phyloP scores from a whole-genome alignment of 164 flowering plant species.

The Buxus sempervirens region DNA sequence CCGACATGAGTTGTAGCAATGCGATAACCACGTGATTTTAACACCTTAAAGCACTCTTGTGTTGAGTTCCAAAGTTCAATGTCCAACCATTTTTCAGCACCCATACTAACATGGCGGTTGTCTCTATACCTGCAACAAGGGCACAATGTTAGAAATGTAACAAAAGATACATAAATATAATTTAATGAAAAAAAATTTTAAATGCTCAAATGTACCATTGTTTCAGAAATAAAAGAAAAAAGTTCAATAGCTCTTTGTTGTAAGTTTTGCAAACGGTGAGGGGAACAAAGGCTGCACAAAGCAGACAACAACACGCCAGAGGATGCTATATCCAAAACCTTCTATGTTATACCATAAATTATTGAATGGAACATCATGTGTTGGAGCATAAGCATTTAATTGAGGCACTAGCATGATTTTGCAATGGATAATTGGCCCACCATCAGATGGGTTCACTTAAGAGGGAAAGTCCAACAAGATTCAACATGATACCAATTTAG shows the following conservation, averaged over 20 bases:
- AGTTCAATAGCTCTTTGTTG: not conserved
- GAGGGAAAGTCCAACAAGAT: too few relatives aligned
- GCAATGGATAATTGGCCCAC: too few relatives aligned
- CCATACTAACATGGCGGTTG: slow-evolving; percentile 95
- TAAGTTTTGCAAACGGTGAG: not conserved
- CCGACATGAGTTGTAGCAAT: slow-evolving; percentile 90
- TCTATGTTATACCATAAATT: too few relatives aligned
- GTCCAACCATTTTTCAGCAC: slow-evolving; percentile 98
- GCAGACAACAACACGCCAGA: not conserved
- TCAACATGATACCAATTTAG: too few relatives aligned
- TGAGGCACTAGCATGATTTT: too few relatives aligned
- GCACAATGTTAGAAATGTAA: not conserved
- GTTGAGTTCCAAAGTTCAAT: slow-evolving; percentile 84
- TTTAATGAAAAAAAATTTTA: too few relatives aligned
- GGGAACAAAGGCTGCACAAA: not conserved
- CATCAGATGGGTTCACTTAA: too few relatives aligned
- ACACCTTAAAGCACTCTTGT: slow-evolving; percentile 61
- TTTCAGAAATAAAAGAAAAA: too few relatives aligned
- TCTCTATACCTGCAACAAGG: slow-evolving; percentile 61
- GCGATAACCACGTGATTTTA: slow-evolving; percentile 88
- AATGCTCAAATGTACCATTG: not conserved
- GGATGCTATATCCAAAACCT: too few relatives aligned
- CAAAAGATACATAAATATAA: not conserved
- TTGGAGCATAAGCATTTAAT: too few relatives aligned
- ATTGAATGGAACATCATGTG: too few relatives aligned